Base-by-base conservation (phyloP, 345 rosid species). In the Eucalyptus cloeziana region DNA sequence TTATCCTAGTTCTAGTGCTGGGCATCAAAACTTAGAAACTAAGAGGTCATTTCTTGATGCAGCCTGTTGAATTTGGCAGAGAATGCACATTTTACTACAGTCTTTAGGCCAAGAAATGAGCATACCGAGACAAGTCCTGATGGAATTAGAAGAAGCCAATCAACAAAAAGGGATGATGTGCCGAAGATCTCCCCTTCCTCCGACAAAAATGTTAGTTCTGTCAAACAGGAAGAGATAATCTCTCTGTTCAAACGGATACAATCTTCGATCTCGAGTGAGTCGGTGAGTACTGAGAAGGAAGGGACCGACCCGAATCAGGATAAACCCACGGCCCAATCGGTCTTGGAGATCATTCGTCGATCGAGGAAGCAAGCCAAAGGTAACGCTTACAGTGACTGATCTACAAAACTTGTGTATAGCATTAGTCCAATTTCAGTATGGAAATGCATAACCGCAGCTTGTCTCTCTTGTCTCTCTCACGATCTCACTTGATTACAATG, bases 61-160 rank as follows among this genome's bases (percentile, higher is more conserved):
- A 94, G 97, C 96, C 94, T 93, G 91, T 95, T 93, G 88, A 92
- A 91, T 95, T 94, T 94, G 95, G 94, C 95, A 92, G 95, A 93
- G 94, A 91, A 92, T 91, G 94, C 93, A 92, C 94, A 92, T 91
- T 80, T 91, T 67, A 71, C 88, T 88, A 22, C 52, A 7, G 85
- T 87, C 49, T 90, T 91, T 87, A 45, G 87, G 54, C 44, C 87
- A 52, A 86, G 87, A 51, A 86, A 58, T 7, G 67, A 86, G 52
- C 45, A 31, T 43, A 40, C 93, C 15, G 87, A 89, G 89, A 88
- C 54, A 83, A 88, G 44, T 8, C 69, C 88, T 16, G 85, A 93
- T 89, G 94, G 93, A 86, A 90, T 56, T 86, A 87, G 90, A 60
- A 88, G 90, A 85, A 89, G 88, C 19, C 67, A 87, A 90, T 81